Conservation (phyloP, 1,284 basidiomycete species). For the Neonothopanus nambi region DNA sequence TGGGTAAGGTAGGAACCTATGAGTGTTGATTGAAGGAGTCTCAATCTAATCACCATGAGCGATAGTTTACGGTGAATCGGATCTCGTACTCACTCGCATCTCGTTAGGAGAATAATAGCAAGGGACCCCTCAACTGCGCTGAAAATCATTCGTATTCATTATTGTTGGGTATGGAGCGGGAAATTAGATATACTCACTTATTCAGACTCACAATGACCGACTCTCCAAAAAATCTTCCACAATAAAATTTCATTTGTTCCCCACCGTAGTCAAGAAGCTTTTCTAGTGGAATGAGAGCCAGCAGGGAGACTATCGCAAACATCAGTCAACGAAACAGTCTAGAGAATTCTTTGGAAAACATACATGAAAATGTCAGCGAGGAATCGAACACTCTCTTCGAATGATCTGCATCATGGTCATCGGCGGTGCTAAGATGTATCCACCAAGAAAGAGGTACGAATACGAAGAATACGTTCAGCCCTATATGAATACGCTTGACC, state of each 20-base stretch:
- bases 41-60: conserved; percentile 34
- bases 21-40: conserved; percentile 60
- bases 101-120: conserved; percentile 61
- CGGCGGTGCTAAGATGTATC: conserved; percentile 42
- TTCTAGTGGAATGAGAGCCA: conserved; percentile 59
- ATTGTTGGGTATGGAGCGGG: not conserved
- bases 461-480: conserved; percentile 61
- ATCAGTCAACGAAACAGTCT: not conserved
- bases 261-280: conserved; percentile 61
- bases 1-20: conserved; percentile 38
- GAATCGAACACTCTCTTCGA: conserved; percentile 26
- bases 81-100: conserved; percentile 39
- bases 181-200: conserved; percentile 44
- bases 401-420: conserved; percentile 14
- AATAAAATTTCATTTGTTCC: conserved; percentile 60
- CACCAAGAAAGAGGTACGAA: conserved; percentile 67
- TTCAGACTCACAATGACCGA: conserved; percentile 58
- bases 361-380: conserved; percentile 39
- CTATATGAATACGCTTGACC: conserved; percentile 35
- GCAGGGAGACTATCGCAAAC: conserved; percentile 47
- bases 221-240: conserved; percentile 58
- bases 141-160: not conserved
- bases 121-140: conserved; percentile 65
- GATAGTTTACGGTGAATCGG: not conserved
- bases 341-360: conserved; percentile 20